Base-by-base conservation (phyloP, 768 basidiomycete species). In the Bullera alba region DNA sequence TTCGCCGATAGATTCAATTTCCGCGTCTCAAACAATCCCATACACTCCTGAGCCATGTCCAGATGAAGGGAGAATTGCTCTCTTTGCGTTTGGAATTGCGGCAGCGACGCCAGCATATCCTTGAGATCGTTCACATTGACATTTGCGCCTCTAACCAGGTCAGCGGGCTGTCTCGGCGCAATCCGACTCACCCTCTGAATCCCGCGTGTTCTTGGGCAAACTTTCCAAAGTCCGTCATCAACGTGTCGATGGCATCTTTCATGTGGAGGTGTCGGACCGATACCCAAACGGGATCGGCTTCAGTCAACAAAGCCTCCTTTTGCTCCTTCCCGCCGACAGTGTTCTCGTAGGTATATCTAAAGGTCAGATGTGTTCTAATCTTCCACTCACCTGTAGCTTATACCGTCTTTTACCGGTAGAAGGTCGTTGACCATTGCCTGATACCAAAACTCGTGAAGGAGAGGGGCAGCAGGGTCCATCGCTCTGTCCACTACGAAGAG, bases 391-490 rank as follows among this genome's bases (percentile, higher is more conserved):
- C 80, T 82, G 73, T 96, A 97, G 73, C 80, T 84, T 7, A 77
- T 78, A 22, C 92, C 93, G 54, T 88, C 82, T 49, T 89, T 80
- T 45, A 99, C 87, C 16, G 84, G 84, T 4, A 99, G 78, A 17
- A 99, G 73, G 71, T 99, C 95, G 61, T 91, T 90, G 42, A 85
- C 86, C 95, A 99, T 99, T 0, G 95, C 93, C 73, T 97, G 95
- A 72, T 97, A 99, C 19, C 93, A 97, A 68, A 99, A 99, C 67
- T 97, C 95, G 69, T 99, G 95, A 29, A 95, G 69, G 53, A 96
- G 80, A 1, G 95, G 95, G 2, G 89, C 85, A 22, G 86, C 67
- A 61, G 83, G 83, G 72, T 99, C 95, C 85, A 99, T 89, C 3
- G 91, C 80, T n/a, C 95, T 83, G 73, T 99, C 95, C 4, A 91